Base-by-base conservation (phyloP, 345 rosid species). In the Hypericum perforatum region DNA sequence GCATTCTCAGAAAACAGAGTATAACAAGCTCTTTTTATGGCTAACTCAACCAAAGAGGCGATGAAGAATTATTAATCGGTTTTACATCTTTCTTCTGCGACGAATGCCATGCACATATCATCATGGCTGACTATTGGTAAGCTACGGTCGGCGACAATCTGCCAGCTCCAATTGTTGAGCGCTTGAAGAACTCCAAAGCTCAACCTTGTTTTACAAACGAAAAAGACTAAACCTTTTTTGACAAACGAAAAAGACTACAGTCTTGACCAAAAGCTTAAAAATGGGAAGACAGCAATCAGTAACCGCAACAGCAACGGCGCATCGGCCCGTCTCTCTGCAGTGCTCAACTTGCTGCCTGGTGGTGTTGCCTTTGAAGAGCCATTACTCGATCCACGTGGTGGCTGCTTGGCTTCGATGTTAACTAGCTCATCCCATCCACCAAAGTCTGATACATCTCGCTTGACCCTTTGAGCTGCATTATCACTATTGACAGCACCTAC, bases 341-440 rank as follows among this genome's bases (percentile, higher is more conserved):
- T 57, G 16, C 76, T 70, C 59, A 57, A 61, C 66, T 65, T 71
- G 53, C 67, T 60, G 12, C 65, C 52, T 39, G 11, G 46, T 14
- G 36, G 41, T 16, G 52, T 9, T 13, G 41, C 64, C 39, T 7
- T 49, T 22, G 15, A 41, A 14, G 65, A 10, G 43, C 52, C 65
- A 14, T 55, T 63, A 14, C 29, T 43, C 50, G 10, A 58, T 38
- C 11, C 53, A 57, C 65, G 48, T 9, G 61, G 41, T 15, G 48
- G 60, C 9, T 46, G 15, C 50, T 46, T 14, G 29, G 50, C 32
- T 45, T 45, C 71, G 45, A 54, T 50, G 49, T 54, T 45, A 55
- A 69, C 79, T 6, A 77, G 64, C 43, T 73, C 79, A n/a, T 71
- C 85, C 89, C 89, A 82, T 40, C 89, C 85, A 43, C 83, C 85